These are phyloP conservation scores for Pascua sp. DNA, from an alignment of 1,284 basidiomycete species.

Conservation along the genomic window DNA sequence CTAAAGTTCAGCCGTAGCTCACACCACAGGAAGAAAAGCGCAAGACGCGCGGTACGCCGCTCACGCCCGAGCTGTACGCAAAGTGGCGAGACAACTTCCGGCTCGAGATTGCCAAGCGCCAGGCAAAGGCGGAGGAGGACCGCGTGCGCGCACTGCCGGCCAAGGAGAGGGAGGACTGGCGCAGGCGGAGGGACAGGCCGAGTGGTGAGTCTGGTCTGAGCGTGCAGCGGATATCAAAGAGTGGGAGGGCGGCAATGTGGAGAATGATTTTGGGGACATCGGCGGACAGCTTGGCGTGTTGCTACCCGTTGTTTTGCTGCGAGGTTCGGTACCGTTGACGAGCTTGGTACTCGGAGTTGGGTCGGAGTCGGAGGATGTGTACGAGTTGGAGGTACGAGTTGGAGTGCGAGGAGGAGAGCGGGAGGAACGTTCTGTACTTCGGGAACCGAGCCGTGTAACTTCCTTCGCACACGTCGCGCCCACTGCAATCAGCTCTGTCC, in stretches of 20 bases:
- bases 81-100: conserved; percentile 78
- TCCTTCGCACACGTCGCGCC: no score
- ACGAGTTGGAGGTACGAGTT: no score
- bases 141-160: conserved; percentile 67
- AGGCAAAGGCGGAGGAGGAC: conserved; percentile 73
- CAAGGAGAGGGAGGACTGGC: conserved; percentile 87
- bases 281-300: no score
- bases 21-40: conserved; percentile 72
- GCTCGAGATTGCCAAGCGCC: conserved; percentile 61
- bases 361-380: no score
- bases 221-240: background rate
- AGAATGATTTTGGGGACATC: no score
- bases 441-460: no score
- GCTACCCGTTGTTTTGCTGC: no score
- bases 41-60: conserved; percentile 82
- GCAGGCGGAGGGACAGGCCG: conserved; percentile 61
- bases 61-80: conserved; percentile 76
- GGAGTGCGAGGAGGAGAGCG: no score
- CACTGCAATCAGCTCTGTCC: no score
- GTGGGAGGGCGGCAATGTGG: no score
- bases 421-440: no score
- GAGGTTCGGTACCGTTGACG: conserved; percentile 8
- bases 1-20: conserved; percentile 5
- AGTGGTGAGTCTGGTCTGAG: conserved; percentile 59
- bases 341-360: no score